Conservation (phyloP, 208 protist genomes). For the Trypanosoma lewisi region DNA sequence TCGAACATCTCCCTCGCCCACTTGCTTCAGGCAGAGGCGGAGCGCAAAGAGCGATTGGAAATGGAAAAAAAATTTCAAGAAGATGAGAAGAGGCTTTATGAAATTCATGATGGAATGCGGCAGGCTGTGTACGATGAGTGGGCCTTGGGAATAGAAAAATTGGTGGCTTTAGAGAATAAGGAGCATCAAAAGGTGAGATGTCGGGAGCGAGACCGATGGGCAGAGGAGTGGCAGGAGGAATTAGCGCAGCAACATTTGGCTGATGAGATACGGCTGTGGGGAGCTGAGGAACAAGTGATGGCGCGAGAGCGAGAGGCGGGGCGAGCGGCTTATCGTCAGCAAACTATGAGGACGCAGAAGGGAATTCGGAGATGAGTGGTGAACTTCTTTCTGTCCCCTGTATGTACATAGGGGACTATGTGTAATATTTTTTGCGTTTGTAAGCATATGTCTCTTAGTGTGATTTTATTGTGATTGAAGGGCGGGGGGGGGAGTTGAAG, state of each 20-base stretch:
- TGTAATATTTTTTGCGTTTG: neutral
- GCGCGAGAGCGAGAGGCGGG: conserved; percentile 23
- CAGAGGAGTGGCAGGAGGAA: conserved; percentile 7
- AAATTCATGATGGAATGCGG: conserved; percentile 32
- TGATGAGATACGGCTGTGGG: conserved; percentile 27
- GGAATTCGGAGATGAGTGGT: neutral
- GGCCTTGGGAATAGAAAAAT: conserved; percentile 30
- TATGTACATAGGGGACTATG: neutral
- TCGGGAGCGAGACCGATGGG: conserved; percentile 12
- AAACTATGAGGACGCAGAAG: neutral
- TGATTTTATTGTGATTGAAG: too few relatives aligned
- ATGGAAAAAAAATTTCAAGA: conserved; percentile 13
- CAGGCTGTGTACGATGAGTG: conserved; percentile 35
- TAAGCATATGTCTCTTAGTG: neutral
- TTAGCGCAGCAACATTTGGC: conserved; percentile 15
- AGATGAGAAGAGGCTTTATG: conserved; percentile 15
- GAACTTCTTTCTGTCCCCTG: neutral
- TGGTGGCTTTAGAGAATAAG: conserved; percentile 16
- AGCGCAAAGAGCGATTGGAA: conserved; percentile 16
- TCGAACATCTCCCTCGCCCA: conserved; percentile 8
- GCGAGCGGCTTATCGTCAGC: conserved; percentile 14
- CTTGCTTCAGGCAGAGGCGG: conserved; percentile 15
- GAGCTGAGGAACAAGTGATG: conserved; percentile 21
- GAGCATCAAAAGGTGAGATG: neutral
- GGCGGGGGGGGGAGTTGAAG: too few relatives aligned